A percentile compares a stretch with the other conserved stretches of the same genome.
Conservation (phyloP, 495 filamentous ascomycete genomes). For the Evernia prunastri region DNA sequence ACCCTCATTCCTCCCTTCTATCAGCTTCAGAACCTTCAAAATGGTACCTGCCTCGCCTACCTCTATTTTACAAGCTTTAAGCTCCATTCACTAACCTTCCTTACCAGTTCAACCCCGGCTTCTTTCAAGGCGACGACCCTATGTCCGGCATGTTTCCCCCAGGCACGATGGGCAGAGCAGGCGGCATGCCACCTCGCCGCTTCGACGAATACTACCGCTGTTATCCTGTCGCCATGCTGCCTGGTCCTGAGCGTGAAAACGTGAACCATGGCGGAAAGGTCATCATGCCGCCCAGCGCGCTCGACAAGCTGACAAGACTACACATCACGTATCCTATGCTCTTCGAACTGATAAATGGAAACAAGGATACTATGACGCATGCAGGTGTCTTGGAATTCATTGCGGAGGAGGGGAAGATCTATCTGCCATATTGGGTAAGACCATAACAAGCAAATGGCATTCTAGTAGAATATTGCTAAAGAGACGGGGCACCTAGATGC, state of each 20-base stretch:
- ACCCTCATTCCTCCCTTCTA: neutral
- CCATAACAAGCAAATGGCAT: neutral
- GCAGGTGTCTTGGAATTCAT: slow-evolving; percentile 96
- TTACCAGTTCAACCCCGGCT: slow-evolving; percentile 46
- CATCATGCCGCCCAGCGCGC: slow-evolving; percentile 85
- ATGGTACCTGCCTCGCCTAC: neutral
- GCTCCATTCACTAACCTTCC: slow-evolving; percentile 6
- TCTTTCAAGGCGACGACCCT: slow-evolving; percentile 53
- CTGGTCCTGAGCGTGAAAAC: slow-evolving; percentile 81
- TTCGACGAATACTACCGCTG: slow-evolving; percentile 98
- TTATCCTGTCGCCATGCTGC: slow-evolving; percentile 89
- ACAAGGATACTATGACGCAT: slow-evolving; percentile 71
- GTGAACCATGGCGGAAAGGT: slow-evolving; percentile 97
- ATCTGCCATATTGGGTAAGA: slow-evolving; percentile 89
- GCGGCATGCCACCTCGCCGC: slow-evolving; percentile 44
- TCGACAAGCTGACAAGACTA: slow-evolving; percentile 91
- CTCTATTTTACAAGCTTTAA: neutral
- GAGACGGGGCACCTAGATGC: slow-evolving; percentile 56
- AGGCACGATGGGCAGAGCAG: slow-evolving; percentile 36
- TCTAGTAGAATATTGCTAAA: slow-evolving; percentile 12
- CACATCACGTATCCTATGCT: slow-evolving; percentile 98
- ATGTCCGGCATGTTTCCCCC: slow-evolving; percentile 42
- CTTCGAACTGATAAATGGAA: slow-evolving; percentile 87
- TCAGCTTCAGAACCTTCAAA: neutral
- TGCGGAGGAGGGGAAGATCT: slow-evolving; percentile 93